phyloP scores from a whole-genome alignment of 1,139 yeast genomes.

The Geotrichum histeridarum region DNA sequence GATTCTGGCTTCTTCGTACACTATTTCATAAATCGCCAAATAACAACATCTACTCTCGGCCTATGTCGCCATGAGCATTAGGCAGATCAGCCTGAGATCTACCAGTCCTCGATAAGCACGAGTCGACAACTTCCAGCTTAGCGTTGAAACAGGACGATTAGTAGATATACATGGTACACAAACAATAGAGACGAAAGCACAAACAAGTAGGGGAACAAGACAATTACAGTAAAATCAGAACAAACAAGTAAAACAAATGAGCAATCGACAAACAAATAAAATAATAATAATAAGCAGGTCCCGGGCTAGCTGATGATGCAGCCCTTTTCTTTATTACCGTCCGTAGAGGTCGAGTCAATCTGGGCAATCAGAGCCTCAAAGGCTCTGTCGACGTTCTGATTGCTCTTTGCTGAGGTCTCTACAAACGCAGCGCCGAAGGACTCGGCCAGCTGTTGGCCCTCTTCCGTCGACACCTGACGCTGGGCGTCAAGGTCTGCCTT shows the following conservation, averaged over 20 bases:
- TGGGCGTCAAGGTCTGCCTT: constrained; percentile 66
- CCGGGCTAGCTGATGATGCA: constrained; percentile 27
- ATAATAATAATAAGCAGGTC: not conserved
- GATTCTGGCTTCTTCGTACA: no score
- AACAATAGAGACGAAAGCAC: no score
- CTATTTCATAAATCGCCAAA: no score
- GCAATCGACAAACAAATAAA: not conserved
- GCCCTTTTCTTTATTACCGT: constrained; percentile 39
- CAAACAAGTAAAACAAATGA: not conserved
- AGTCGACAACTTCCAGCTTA: no score
- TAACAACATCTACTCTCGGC: no score
- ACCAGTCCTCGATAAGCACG: no score
- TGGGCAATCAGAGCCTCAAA: constrained; percentile 65
- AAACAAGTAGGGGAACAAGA: constrained; percentile 14
- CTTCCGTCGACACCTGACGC: constrained; percentile 55
- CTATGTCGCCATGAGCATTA: no score
- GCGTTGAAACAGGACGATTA: no score
- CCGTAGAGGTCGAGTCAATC: constrained; percentile 60
- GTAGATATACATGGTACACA: no score
- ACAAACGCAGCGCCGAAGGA: constrained; percentile 60
- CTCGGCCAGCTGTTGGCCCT: constrained; percentile 61
- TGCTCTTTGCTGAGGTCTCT: constrained; percentile 79
- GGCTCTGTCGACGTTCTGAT: constrained; percentile 59
- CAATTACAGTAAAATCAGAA: constrained; percentile 10
- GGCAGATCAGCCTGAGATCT: no score